phyloP scores from a whole-genome alignment of 257 asterid species.

The Rubia yunnanensis region DNA sequence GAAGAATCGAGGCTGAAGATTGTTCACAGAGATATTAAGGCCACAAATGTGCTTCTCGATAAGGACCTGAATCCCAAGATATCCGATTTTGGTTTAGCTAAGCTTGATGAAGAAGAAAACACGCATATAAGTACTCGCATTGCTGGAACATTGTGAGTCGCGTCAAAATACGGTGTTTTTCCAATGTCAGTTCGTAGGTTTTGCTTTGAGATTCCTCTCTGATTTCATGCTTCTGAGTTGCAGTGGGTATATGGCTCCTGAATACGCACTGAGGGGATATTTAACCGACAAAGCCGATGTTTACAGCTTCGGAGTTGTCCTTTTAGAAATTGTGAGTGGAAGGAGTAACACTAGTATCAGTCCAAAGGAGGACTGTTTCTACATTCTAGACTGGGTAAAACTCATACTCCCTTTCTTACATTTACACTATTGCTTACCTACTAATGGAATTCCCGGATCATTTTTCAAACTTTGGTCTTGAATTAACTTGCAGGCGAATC shows the following conservation, averaged over 20 bases:
- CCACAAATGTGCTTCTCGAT: conserved; percentile 24
- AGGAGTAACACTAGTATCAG: conserved; percentile 16
- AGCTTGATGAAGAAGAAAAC: conserved; percentile 22
- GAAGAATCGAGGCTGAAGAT: no score
- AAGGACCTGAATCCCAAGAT: conserved; percentile 21
- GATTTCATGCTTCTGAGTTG: background rate
- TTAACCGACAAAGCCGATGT: no score
- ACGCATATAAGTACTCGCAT: no score
- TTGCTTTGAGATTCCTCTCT: background rate
- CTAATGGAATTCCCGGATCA: no score
- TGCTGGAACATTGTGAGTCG: no score
- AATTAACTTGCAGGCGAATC: background rate
- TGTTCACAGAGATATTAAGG: conserved; percentile 25
- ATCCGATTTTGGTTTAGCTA: conserved; percentile 33
- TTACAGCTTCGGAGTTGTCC: no score
- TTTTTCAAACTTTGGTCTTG: no score
- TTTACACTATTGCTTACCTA: no score
- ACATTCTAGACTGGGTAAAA: conserved; percentile 26
- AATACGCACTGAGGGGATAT: conserved; percentile 32
- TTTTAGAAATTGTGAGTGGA: no score
- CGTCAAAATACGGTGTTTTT: background rate
- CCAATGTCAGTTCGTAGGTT: background rate
- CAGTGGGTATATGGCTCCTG: conserved; percentile 39
- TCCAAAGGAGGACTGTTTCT: conserved; percentile 14
- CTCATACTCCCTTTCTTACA: background rate